Percentiles rank a stretch among this genome's conserved stretches.
phyloP scores from a whole-genome alignment of 352 stramenopile species.

The Globisporangium emineosum region DNA sequence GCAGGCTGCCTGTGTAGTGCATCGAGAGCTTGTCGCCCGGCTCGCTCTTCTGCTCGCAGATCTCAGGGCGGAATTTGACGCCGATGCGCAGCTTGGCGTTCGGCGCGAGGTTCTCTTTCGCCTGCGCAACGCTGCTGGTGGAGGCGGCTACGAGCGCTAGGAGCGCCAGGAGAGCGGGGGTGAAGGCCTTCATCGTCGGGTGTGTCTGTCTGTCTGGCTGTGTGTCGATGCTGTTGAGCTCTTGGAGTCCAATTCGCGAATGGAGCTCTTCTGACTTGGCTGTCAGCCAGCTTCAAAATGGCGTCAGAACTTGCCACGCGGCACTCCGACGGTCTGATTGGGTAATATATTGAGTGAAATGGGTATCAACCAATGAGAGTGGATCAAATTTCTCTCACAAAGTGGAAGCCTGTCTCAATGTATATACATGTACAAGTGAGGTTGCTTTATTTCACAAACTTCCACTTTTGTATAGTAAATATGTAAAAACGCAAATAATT shows the following conservation, averaged over 20 bases:
- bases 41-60: slow-evolving; percentile 69
- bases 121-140: slow-evolving; percentile 24
- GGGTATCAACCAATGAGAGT: slow-evolving; percentile 15
- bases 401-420: background rate
- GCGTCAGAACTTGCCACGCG: slow-evolving; percentile 26
- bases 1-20: slow-evolving; percentile 95
- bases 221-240: background rate
- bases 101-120: slow-evolving; percentile 69
- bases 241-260: slow-evolving; percentile 12
- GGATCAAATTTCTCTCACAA: background rate
- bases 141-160: slow-evolving; percentile 28
- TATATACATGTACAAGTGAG: too few relatives aligned
- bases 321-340: slow-evolving; percentile 27
- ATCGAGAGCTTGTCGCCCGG: slow-evolving; percentile 90
- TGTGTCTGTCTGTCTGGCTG: background rate
- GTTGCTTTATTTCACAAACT: too few relatives aligned
- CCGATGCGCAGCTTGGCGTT: slow-evolving; percentile 71
- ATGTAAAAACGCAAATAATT: too few relatives aligned
- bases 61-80: slow-evolving; percentile 74
- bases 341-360: slow-evolving; percentile 29
- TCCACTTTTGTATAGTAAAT: too few relatives aligned
- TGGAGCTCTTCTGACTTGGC: background rate
- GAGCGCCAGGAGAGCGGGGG: slow-evolving; percentile 24
- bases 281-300: slow-evolving; percentile 7
- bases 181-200: slow-evolving; percentile 44